These are phyloP conservation scores for Lasiodiplodia sp. DNA, from an alignment of 2,329 filamentous ascomycete species.

Conservation along the genomic window DNA sequence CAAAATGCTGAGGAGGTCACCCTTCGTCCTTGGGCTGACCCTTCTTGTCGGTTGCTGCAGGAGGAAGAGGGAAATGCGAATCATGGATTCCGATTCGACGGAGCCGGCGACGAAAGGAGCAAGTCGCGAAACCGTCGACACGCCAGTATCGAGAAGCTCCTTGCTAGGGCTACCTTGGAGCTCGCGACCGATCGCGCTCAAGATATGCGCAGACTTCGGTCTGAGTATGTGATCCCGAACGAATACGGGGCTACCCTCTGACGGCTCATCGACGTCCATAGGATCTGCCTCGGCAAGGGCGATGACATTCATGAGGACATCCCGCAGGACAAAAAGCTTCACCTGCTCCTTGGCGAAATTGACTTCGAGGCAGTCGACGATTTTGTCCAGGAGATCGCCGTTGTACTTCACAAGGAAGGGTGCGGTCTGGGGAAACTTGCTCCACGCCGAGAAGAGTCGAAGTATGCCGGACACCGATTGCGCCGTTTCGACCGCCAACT, in stretches of 20 bases:
- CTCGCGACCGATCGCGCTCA: constrained; percentile 61
- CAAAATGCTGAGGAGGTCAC: constrained; percentile 78
- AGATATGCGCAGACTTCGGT: constrained; percentile 71
- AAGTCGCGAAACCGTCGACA: constrained; percentile 77
- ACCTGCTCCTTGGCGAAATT: constrained; percentile 85
- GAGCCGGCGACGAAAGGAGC: constrained; percentile 57
- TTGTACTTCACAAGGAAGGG: constrained; percentile 73
- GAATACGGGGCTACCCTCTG: not conserved
- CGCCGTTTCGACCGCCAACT: constrained; percentile 83
- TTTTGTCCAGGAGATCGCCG: constrained; percentile 66
- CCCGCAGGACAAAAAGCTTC: constrained; percentile 77
- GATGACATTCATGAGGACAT: constrained; percentile 67
- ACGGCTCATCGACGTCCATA: constrained; percentile 58
- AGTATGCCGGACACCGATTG: constrained; percentile 87
- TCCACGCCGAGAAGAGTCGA: constrained; percentile 82
- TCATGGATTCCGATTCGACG: constrained; percentile 74
- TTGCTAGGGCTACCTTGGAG: constrained; percentile 70
- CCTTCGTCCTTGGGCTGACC: constrained; percentile 84
- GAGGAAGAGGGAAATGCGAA: constrained; percentile 81
- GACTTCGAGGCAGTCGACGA: constrained; percentile 75
- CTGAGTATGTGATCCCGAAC: constrained; percentile 68
- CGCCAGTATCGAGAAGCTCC: constrained; percentile 78
- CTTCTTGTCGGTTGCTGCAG: constrained; percentile 84
- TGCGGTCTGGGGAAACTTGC: constrained; percentile 69
- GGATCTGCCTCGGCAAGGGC: constrained; percentile 60